Evolutionary conservation across 345 rosid genomes (phyloP), one percentile per base, ranked within the genome.

Genomic region (Cardamine occulta): DNA sequence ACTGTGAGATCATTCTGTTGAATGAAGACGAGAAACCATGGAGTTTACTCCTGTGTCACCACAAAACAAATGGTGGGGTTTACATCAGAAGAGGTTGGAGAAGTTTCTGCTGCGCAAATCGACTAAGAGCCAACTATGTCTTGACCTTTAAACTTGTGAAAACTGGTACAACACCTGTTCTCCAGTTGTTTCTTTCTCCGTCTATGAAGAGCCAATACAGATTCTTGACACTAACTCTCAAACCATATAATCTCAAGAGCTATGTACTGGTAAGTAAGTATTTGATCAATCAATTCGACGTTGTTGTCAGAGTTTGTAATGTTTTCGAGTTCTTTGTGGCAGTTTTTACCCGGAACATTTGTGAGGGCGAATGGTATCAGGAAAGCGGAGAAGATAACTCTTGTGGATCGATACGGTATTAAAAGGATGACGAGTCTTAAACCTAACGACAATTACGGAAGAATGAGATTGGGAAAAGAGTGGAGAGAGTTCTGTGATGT

Each of bases 1-100:
- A 19, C 4, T 40, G 77, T 56, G 35, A 63, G 45, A 63, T 73
- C 47, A 63, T 29, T 53, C 26, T 63, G 21, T 4, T 29, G 26
- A 73, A 63, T 19, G 55, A 73, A 53, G 35, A 53, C 15, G 45
- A 54, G 13, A 21, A 29, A 63, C 63, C 63, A 19, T 53, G 56
- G 77, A 63, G 1, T 14, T 5, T 40, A 44, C 4, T 53, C 45
- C 11, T 63, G 9, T 2, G 0, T 14, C 2, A 29, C 35, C 10
- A 40, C 45, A 58, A 19, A 58, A n/a, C 47, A 19, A 2, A 4
- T 0, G 44, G 55, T 42, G 0, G 2, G 1, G 77, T 19, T 18
- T 73, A 63, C 77, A 42, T 63, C 56, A 73, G 63, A 63, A 1
- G 14, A 6, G 77, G 70, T 7, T 73, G 77, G 77, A 54, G 34